Percentiles rank a stretch among this genome's conserved stretches.
Evolutionary conservation across 1,284 basidiomycete genomes (phyloP).

Genomic region (Volvariella volvacea): DNA sequence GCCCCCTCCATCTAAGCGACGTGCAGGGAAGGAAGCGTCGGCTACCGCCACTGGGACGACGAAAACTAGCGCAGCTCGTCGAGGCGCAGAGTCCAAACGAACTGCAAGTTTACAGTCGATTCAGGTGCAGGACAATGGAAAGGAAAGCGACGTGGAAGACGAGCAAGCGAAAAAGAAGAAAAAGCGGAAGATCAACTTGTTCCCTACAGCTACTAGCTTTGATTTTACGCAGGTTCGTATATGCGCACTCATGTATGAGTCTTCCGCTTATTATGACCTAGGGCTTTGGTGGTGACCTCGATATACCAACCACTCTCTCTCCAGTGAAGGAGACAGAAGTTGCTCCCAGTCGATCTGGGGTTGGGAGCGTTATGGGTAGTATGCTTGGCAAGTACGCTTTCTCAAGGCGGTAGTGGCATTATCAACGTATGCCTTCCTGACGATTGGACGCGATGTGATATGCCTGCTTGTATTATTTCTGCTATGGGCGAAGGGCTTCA

Average conservation of each 20-base stretch:
- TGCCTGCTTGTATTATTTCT: too few relatives aligned
- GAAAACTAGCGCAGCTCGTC: neutral
- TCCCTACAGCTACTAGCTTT: constrained; percentile 22
- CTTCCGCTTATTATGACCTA: constrained; percentile 6
- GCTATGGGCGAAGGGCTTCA: too few relatives aligned
- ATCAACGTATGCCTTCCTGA: too few relatives aligned
- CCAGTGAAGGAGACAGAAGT: constrained; percentile 50
- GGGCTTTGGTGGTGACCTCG: constrained; percentile 30
- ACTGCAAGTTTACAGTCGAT: constrained; percentile 12
- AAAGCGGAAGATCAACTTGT: constrained; percentile 56
- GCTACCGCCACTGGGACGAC: neutral
- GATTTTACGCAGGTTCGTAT: constrained; percentile 23
- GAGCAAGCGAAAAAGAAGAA: constrained; percentile 36
- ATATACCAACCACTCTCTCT: constrained; percentile 57
- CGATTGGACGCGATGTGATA: too few relatives aligned
- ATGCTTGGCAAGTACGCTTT: neutral
- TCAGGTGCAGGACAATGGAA: constrained; percentile 2
- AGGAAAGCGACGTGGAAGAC: constrained; percentile 20
- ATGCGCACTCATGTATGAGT: neutral
- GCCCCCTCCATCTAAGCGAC: neutral
- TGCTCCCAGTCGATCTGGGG: constrained; percentile 39
- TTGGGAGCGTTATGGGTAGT: constrained; percentile 23
- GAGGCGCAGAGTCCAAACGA: constrained; percentile 7
- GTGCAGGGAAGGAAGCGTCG: neutral
- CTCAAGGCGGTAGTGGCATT: too few relatives aligned